phyloP scores from a whole-genome alignment of 1,284 basidiomycete genomes.

The Puccinia horiana region DNA sequence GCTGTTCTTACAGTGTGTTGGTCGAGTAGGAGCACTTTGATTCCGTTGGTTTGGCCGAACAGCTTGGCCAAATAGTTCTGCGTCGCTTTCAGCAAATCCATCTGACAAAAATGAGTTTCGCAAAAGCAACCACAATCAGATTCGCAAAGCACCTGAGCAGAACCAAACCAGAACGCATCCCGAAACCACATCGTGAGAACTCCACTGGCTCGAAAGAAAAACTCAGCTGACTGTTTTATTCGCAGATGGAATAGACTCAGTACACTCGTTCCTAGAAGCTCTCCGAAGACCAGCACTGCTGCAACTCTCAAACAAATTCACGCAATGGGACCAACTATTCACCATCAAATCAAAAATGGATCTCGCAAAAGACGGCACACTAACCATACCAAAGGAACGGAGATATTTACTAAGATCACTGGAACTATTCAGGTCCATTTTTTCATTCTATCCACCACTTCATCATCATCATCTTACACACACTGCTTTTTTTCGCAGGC shows the following conservation, averaged over 20 bases:
- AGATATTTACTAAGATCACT: slow-evolving; percentile 28
- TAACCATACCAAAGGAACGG: slow-evolving; percentile 27
- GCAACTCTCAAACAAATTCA: slow-evolving; percentile 8
- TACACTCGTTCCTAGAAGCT: slow-evolving; percentile 25
- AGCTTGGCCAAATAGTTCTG: slow-evolving; percentile 91
- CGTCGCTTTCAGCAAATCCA: slow-evolving; percentile 95
- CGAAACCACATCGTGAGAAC: slow-evolving; percentile 36
- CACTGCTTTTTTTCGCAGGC: slow-evolving; percentile 8
- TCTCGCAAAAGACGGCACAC: slow-evolving; percentile 4
- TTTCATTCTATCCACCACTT: too few relatives aligned
- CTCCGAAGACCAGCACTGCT: slow-evolving; percentile 13
- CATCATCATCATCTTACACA: neutral
- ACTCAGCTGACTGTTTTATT: too few relatives aligned
- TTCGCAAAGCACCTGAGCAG: neutral
- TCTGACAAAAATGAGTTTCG: slow-evolving; percentile 57
- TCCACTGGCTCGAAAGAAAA: too few relatives aligned
- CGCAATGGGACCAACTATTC: slow-evolving; percentile 30
- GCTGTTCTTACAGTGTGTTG: neutral
- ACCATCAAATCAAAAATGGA: neutral
- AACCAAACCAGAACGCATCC: neutral
- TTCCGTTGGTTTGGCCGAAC: slow-evolving; percentile 78
- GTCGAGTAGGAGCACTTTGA: slow-evolving; percentile 98
- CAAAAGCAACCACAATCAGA: neutral
- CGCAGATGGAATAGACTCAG: slow-evolving; percentile 31
- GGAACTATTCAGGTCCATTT: slow-evolving; percentile 39